phyloP scores from a whole-genome alignment of 176 grass and related monocot genomes.

The Paspalum vaginatum region DNA sequence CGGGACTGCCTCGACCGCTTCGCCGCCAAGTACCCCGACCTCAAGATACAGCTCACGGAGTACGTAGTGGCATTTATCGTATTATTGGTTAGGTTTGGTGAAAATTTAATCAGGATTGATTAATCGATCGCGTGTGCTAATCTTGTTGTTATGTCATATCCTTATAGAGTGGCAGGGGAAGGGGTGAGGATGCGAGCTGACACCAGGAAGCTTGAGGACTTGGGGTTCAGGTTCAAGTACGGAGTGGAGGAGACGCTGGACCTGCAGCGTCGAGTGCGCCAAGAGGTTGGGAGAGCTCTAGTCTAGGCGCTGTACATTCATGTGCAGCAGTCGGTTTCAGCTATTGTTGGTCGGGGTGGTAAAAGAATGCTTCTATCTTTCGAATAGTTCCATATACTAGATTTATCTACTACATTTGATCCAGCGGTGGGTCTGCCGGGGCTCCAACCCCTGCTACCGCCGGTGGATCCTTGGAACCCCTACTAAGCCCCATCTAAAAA shows the following conservation, averaged over 20 bases:
- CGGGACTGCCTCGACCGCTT: constrained; percentile 45
- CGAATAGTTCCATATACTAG: too few species aligned
- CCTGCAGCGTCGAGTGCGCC: constrained; percentile 51
- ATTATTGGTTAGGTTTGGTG: neutral
- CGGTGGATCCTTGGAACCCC: too few species aligned
- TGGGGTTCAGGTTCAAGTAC: constrained; percentile 67
- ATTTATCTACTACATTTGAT: too few species aligned
- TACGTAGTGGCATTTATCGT: neutral
- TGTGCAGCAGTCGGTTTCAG: neutral
- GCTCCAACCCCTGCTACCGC: too few species aligned
- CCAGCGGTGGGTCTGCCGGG: too few species aligned
- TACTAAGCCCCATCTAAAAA: too few species aligned
- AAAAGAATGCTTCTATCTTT: too few species aligned
- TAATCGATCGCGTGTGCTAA: neutral
- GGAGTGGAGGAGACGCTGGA: constrained; percentile 56
- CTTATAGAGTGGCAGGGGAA: constrained; percentile 47
- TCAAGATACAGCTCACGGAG: constrained; percentile 53
- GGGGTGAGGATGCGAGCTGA: constrained; percentile 31
- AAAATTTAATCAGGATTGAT: neutral
- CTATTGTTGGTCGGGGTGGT: neutral
- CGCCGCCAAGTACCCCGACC: constrained; percentile 36
- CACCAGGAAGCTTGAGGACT: constrained; percentile 54
- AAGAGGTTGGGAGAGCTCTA: constrained; percentile 50
- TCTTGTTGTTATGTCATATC: neutral
- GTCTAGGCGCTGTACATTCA: constrained; percentile 34